Evolutionary conservation across 1,139 yeast species (phyloP).

Genomic region (Saccharomyces hybrid): DNA sequence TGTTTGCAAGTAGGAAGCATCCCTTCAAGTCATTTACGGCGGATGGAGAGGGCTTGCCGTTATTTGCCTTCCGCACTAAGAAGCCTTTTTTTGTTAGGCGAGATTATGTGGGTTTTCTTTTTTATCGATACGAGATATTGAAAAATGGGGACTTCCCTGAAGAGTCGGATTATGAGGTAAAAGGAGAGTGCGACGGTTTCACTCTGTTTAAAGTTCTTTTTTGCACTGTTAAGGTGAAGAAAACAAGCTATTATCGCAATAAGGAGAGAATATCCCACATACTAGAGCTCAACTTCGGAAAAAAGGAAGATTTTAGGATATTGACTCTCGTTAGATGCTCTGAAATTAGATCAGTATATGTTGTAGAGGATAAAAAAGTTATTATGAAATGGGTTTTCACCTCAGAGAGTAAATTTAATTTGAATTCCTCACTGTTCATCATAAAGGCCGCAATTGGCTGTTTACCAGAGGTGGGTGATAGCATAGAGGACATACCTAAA

Average conservation of each 20-base stretch:
- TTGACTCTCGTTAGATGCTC: neutral
- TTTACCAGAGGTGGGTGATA: neutral
- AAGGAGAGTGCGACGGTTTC: neutral
- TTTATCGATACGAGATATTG: neutral
- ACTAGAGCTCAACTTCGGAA: neutral
- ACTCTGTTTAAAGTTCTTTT: neutral
- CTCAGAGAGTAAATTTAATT: neutral
- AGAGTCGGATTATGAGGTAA: neutral
- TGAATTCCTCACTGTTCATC: neutral
- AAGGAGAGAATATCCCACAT: neutral
- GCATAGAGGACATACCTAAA: neutral
- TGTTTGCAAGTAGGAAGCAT: too few species aligned
- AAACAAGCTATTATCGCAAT: neutral
- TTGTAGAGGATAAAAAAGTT: neutral
- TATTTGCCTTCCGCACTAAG: neutral
- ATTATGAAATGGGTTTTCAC: neutral
- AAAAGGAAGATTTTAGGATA: neutral
- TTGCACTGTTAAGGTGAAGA: neutral
- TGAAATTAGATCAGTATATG: neutral
- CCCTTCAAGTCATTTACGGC: neutral
- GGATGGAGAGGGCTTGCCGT: neutral
- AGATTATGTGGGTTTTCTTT: neutral
- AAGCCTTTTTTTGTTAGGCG: neutral
- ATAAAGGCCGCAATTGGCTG: neutral
- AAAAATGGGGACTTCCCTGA: neutral